phyloP scores from a whole-genome alignment of 805 yeast species.

The Kuraishia floccosa region DNA sequence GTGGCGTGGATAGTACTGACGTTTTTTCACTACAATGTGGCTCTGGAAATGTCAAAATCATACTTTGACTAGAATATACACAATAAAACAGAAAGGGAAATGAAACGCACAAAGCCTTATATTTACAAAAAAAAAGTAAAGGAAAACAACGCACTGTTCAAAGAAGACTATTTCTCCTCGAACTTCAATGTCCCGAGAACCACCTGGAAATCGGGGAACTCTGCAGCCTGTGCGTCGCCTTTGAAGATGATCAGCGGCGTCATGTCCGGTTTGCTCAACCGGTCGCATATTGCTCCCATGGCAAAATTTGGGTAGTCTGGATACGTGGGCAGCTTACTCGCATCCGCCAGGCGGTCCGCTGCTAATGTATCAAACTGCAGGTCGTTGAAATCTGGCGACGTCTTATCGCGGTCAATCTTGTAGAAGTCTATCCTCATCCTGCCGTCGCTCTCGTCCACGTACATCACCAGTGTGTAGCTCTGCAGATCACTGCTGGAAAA shows the following conservation, averaged over 20 bases:
- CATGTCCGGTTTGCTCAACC: neutral
- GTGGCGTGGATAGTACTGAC: slow-evolving; percentile 47
- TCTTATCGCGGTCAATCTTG: neutral
- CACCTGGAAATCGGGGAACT: no score
- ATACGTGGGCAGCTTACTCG: neutral
- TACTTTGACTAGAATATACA: slow-evolving; percentile 2
- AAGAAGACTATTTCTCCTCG: no score
- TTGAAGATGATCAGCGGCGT: neutral
- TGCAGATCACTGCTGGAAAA: neutral
- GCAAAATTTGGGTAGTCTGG: neutral
- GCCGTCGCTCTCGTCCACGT: neutral
- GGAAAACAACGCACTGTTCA: no score
- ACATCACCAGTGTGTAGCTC: slow-evolving; percentile 1
- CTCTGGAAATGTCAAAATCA: slow-evolving; percentile 43
- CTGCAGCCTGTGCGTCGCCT: neutral
- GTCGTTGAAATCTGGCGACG: neutral
- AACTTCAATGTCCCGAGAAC: neutral
- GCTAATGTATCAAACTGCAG: neutral
- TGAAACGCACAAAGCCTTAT: no score
- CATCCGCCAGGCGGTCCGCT: neutral
- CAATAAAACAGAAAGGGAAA: no score
- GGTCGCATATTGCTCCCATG: neutral
- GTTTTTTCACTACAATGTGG: slow-evolving; percentile 61
- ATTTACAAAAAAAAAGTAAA: no score
- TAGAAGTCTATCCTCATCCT: slow-evolving; percentile 1